Evolutionary conservation across 495 filamentous ascomycete genomes (phyloP), one percentile per base, ranked within the genome.

Genomic region (Lasiosphaeria hispida): DNA sequence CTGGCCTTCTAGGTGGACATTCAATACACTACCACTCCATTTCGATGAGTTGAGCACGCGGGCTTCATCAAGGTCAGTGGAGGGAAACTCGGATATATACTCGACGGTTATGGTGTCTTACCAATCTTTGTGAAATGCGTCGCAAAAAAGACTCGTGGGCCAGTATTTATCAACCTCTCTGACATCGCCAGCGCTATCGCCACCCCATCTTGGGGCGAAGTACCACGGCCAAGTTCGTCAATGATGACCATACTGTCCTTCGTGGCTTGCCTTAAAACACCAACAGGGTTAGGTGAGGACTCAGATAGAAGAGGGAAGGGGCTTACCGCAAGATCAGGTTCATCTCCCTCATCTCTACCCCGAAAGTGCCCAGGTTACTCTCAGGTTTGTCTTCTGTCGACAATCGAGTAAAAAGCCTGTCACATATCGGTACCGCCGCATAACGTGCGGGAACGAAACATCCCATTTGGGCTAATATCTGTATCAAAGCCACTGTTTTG

Each of bases 311-410:
- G 75, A 19, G 10, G 40, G 0, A 36, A 17, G 30, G 40, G 1
- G 57, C 61, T 45, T 75, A 81, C 66, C 81, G 80, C 4, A 97
- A 75, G 59, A 97, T 96, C 69, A 95, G 92, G 13, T 92, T 92
- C 69, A 90, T 96, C 67, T 97, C 95, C 47, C 89, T 80, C 94
- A 98, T 96, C 72, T 97, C 95, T 11, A 91, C 83, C 0, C 89
- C 90, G 66, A 97, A 97, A 1, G 91, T 96, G 0, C 93, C 96
- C 30, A 94, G 84, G 65, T 96, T 97, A 13, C 87, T 86, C 75
- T 96, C 91, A 17, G 95, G 89, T 60, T 84, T 89, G 68, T 98
- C 95, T 48, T 95, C 87, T 44, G 87, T 86, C 1, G 91, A 91
- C 44, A 96, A 76, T 42, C 94, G 81, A 0, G 93, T 90, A 70